phyloP scores from a whole-genome alignment of 75 land plant genomes.

The Picea sitchensis region DNA sequence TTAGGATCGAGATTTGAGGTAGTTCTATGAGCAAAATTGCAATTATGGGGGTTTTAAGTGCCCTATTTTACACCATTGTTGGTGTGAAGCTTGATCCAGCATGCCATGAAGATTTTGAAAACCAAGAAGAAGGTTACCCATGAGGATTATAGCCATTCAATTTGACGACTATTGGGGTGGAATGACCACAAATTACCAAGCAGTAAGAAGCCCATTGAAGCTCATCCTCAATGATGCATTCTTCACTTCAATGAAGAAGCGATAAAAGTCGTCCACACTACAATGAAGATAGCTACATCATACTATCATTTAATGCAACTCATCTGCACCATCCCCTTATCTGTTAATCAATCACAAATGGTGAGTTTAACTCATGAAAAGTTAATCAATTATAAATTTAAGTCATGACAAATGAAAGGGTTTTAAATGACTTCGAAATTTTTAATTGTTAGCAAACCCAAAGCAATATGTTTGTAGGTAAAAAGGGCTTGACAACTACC shows the following conservation, averaged over 20 bases:
- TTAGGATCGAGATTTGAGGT: slow-evolving; percentile 30
- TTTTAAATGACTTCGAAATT: too few relatives aligned
- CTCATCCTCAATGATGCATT: background rate
- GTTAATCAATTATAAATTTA: too few relatives aligned
- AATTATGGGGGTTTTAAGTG: slow-evolving; percentile 55
- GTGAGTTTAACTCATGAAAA: too few relatives aligned
- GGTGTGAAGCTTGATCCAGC: slow-evolving; percentile 48
- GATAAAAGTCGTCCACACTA: too few relatives aligned
- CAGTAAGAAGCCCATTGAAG: background rate
- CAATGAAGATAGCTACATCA: too few relatives aligned
- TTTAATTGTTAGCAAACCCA: too few relatives aligned
- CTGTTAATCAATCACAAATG: too few relatives aligned
- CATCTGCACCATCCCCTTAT: too few relatives aligned
- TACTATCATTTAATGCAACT: too few relatives aligned
- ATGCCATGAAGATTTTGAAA: slow-evolving; percentile 34
- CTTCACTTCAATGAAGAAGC: background rate
- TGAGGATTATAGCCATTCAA: slow-evolving; percentile 45
- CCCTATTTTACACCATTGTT: slow-evolving; percentile 48
- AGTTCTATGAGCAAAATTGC: slow-evolving; percentile 46
- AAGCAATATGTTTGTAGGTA: too few relatives aligned
- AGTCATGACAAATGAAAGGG: too few relatives aligned
- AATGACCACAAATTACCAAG: slow-evolving; percentile 28
- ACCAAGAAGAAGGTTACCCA: slow-evolving; percentile 52
- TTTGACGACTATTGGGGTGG: slow-evolving; percentile 62
- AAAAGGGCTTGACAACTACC: too few relatives aligned